Evolutionary conservation across 768 basidiomycete species (phyloP).

Genomic region (Mycena maculata): DNA sequence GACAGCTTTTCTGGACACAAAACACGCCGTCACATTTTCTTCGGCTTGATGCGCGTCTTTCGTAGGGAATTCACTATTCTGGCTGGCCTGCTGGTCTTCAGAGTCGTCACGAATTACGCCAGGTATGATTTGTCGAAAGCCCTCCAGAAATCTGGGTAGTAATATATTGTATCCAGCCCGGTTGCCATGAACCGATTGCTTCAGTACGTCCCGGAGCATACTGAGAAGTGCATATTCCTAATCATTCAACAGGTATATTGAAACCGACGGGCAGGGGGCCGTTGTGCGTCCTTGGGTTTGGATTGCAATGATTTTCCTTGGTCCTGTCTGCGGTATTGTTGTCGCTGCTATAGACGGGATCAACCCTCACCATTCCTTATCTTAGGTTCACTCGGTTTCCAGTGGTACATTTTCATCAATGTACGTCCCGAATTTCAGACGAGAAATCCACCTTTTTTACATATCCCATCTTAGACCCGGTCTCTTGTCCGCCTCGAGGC

Average conservation of each 20-base stretch:
- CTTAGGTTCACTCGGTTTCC: slow-evolving; percentile 53
- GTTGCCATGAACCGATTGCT: slow-evolving; percentile 55
- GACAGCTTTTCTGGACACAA: slow-evolving; percentile 22
- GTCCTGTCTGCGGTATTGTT: slow-evolving; percentile 50
- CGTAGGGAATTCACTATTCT: slow-evolving; percentile 40
- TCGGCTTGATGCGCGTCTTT: slow-evolving; percentile 56
- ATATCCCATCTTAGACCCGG: slow-evolving; percentile 47
- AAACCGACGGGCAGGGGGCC: slow-evolving; percentile 52
- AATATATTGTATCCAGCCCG: slow-evolving; percentile 46
- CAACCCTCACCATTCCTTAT: not conserved
- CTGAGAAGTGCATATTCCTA: not conserved
- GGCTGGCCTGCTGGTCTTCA: slow-evolving; percentile 13
- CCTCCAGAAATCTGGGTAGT: not conserved
- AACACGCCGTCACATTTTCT: slow-evolving; percentile 42
- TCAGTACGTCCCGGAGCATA: slow-evolving; percentile 39
- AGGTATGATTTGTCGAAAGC: too few species aligned
- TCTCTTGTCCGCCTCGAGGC: slow-evolving; percentile 62
- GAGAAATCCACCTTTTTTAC: slow-evolving; percentile 39
- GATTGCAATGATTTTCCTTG: slow-evolving; percentile 64
- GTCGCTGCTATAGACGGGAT: not conserved
- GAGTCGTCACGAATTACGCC: slow-evolving; percentile 7
- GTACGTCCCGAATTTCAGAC: slow-evolving; percentile 41
- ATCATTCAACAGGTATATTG: slow-evolving; percentile 61
- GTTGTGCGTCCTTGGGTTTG: slow-evolving; percentile 77
- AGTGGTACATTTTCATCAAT: slow-evolving; percentile 65